These are phyloP conservation scores for Sporothrix schenckii DNA, from an alignment of 2,329 filamentous ascomycete genomes.

Conservation along the genomic window DNA sequence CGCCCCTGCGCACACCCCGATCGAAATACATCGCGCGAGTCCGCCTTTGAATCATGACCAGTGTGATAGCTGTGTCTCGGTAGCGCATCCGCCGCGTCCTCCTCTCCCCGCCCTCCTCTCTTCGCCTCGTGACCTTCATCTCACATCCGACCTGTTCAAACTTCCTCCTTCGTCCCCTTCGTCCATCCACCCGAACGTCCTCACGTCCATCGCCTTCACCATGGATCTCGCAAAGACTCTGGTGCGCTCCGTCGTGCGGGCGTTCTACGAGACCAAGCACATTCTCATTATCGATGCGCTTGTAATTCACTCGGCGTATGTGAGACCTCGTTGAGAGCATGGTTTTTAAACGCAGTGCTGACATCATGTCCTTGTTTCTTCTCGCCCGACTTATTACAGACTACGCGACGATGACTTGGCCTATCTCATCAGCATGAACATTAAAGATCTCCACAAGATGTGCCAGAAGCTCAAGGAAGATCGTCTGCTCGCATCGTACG, in stretches of 20 bases:
- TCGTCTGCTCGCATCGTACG: constrained; percentile 77
- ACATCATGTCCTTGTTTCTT: constrained; percentile 44
- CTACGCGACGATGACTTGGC: constrained; percentile 86
- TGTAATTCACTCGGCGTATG: constrained; percentile 78
- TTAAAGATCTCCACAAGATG: constrained; percentile 88
- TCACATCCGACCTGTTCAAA: not conserved
- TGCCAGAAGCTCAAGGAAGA: constrained; percentile 84
- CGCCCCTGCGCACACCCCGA: constrained; percentile 1
- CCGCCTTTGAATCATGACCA: constrained; percentile 33
- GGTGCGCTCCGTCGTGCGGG: constrained; percentile 80
- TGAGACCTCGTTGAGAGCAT: constrained; percentile 18
- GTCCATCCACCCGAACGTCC: not conserved
- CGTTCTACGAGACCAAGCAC: constrained; percentile 84
- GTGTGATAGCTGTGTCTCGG: constrained; percentile 20
- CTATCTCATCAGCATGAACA: constrained; percentile 83
- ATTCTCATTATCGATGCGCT: constrained; percentile 85
- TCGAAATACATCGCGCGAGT: not conserved
- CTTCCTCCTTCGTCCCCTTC: not conserved
- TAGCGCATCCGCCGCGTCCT: constrained; percentile 34
- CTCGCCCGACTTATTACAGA: constrained; percentile 16
- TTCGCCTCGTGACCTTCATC: not conserved
- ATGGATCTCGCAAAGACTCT: constrained; percentile 70
- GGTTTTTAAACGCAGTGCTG: constrained; percentile 43
- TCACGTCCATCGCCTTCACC: not conserved
- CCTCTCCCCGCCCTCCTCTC: not conserved